Conservation (phyloP, 2,329 filamentous ascomycete species). For the Verticillium klebahnii region DNA sequence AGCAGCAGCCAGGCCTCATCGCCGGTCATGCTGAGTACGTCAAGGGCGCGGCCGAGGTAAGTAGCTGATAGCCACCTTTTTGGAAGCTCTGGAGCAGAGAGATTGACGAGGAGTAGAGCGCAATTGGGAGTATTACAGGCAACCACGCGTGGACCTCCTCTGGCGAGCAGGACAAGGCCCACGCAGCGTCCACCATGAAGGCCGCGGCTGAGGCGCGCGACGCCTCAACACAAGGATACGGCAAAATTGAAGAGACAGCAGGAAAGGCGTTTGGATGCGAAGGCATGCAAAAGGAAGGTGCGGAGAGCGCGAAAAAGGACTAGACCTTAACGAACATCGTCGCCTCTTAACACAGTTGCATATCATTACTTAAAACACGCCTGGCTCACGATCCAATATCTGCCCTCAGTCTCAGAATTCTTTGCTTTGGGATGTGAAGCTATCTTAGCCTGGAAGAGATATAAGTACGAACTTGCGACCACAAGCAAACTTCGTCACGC, state of each 20-base stretch:
- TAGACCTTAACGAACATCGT: background rate
- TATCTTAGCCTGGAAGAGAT: no score
- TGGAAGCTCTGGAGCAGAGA: background rate
- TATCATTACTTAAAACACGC: no score
- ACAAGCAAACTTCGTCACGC: no score
- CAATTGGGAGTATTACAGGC: constrained; percentile 58
- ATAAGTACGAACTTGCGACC: no score
- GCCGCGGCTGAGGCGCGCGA: constrained; percentile 53
- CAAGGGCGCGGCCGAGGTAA: constrained; percentile 63
- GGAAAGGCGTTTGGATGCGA: constrained; percentile 62
- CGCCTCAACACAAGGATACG: constrained; percentile 47
- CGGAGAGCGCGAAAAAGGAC: constrained; percentile 37
- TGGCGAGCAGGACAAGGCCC: constrained; percentile 59
- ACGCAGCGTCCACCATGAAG: constrained; percentile 60
- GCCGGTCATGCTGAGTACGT: constrained; percentile 62
- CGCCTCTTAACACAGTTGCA: no score
- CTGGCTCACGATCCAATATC: no score
- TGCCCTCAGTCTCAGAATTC: no score
- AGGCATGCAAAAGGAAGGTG: constrained; percentile 63
- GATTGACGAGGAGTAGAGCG: constrained; percentile 34
- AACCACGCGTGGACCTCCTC: constrained; percentile 59
- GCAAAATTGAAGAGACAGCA: constrained; percentile 59
- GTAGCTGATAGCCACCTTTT: constrained; percentile 7
- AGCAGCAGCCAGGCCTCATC: constrained; percentile 53
- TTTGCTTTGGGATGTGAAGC: no score